Base-by-base conservation (phyloP, 257 asterid genomes). In the Vinca minor region DNA sequence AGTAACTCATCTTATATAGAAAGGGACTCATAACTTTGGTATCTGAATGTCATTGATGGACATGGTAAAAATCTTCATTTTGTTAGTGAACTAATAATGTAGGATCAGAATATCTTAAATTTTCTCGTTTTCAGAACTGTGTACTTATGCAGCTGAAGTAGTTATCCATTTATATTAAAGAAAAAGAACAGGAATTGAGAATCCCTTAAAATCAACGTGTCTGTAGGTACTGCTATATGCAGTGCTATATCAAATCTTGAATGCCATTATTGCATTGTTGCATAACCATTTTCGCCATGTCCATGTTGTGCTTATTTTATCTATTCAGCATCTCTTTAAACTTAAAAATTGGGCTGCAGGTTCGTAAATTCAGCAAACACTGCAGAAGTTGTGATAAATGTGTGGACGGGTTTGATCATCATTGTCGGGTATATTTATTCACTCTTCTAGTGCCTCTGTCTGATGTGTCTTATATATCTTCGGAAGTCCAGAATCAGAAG, bases 351-450 rank as follows among this genome's bases (percentile, higher is more conserved):
- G 20, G 32, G 55, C 62, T 69, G 61, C 81, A 93, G 99, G 97
- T 93, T 53, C 83, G 97, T 75, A 84, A 84, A 81, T 89, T 83
- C 78, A 93, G 99, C 80, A 93, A 93, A 82, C 99, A 93, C 68
- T 93, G 99, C 73, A 79, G 99, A 84, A 93, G 99, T 69, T 93
- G 99, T 71, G 99, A 93, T 81, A 93, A 93, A 82, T 93, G 99
- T 66, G 97, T 93, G 48, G 99, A 93, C 75, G 99, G 94, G 79
- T 93, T 93, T 70, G 99, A 93, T 82, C 99, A 93, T 79, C 99
- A 93, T 71, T 93, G 99, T 59, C 95, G 97, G 88, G 99, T 93
- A 87, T 52, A 67, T 42, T 53, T 67, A n/a, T 60, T 71, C 65
- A 65, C 64, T 35, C 53, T 53, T 46, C 32, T 67, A 48, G 18